Percentiles rank a stretch among this genome's conserved stretches.
Evolutionary conservation across 805 yeast species (phyloP).

Genomic region (Yarrowia sp.): DNA sequence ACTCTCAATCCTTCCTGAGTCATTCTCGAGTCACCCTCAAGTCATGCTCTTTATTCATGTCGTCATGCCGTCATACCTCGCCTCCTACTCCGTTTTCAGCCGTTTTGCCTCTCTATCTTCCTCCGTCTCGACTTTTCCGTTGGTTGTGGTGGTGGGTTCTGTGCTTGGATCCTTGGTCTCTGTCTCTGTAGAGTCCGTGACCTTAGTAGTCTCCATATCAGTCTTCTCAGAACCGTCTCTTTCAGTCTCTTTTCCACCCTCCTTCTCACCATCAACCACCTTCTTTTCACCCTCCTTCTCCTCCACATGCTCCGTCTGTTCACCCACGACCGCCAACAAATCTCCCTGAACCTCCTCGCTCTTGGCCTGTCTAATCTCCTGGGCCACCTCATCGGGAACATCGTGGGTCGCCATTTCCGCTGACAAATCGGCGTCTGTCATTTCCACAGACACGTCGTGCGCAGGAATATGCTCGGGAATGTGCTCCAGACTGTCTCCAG

Average conservation of each 20-base stretch:
- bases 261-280: neutral
- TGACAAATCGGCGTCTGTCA: constrained; percentile 24
- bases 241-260: too few species aligned
- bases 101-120: constrained; percentile 27
- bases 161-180: too few species aligned
- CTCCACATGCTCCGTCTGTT: neutral
- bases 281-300: neutral
- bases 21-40: too few species aligned
- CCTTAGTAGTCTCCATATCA: neutral
- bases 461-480: neutral
- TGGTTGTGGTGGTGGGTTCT: neutral
- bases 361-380: constrained; percentile 3
- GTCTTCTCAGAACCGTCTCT: too few species aligned
- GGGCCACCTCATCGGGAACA: constrained; percentile 1
- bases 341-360: neutral
- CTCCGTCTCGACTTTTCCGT: neutral
- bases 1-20: too few species aligned
- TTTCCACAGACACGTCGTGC: constrained; percentile 34
- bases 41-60: neutral
- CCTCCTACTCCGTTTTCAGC: constrained; percentile 22
- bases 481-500: neutral
- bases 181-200: neutral
- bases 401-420: constrained; percentile 25
- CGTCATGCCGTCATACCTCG: neutral
- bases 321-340: neutral